phyloP scores from a whole-genome alignment of 352 stramenopile genomes.

The Phytophthora podocarpi region DNA sequence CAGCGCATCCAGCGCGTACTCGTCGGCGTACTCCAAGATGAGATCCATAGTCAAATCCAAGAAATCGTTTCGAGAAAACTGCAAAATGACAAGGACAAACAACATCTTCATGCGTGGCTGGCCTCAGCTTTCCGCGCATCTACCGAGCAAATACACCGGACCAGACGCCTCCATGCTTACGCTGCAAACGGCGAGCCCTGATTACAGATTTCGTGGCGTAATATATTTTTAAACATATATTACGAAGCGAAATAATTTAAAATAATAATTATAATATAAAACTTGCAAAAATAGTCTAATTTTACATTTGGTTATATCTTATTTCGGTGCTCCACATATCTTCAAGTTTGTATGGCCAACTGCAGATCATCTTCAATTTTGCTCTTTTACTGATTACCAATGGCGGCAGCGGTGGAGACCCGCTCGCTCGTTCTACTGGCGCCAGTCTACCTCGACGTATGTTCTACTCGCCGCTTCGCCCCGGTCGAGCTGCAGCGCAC shows the following conservation, averaged over 20 bases:
- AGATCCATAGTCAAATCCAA: slow-evolving; percentile 55
- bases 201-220: slow-evolving; percentile 41
- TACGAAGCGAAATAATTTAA: too few relatives aligned
- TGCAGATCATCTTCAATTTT: slow-evolving; percentile 1
- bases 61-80: slow-evolving; percentile 3
- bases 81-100: slow-evolving; percentile 1
- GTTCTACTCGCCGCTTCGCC: not conserved
- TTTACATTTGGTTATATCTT: too few relatives aligned
- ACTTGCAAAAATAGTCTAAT: too few relatives aligned
- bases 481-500: slow-evolving; percentile 33
- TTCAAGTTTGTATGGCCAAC: slow-evolving; percentile 16
- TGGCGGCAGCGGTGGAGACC: slow-evolving; percentile 8
- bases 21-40: slow-evolving; percentile 56
- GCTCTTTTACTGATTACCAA: too few relatives aligned
- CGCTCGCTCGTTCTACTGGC: slow-evolving; percentile 29
- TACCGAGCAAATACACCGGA: too few relatives aligned
- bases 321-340: too few relatives aligned
- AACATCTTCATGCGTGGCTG: not conserved
- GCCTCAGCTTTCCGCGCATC: too few relatives aligned
- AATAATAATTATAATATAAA: too few relatives aligned
- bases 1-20: slow-evolving; percentile 53
- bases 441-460: slow-evolving; percentile 31
- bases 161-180: too few relatives aligned
- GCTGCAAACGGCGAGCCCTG: slow-evolving; percentile 31
- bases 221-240: too few relatives aligned